Evolutionary conservation across 2,329 filamentous ascomycete genomes (phyloP).

Genomic region (Monosporascus sp.): DNA sequence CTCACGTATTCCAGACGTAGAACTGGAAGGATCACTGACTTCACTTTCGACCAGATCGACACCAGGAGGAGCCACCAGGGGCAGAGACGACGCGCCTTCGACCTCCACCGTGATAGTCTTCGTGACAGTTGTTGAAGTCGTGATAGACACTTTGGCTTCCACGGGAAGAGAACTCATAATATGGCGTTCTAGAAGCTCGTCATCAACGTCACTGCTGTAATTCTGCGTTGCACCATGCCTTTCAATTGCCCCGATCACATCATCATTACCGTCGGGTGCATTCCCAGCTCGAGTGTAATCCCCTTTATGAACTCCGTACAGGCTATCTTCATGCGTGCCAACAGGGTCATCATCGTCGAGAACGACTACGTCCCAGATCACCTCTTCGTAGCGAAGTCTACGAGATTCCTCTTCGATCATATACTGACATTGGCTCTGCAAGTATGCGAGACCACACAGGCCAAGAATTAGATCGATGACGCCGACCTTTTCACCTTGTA

Average conservation of each 20-base stretch:
- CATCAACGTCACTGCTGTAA: slow-evolving; percentile 29
- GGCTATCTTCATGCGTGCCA: slow-evolving; percentile 41
- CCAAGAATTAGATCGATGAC: slow-evolving; percentile 57
- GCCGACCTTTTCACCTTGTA: slow-evolving; percentile 53
- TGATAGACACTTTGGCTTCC: slow-evolving; percentile 55
- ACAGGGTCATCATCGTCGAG: slow-evolving; percentile 53
- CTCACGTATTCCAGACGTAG: slow-evolving; percentile 15
- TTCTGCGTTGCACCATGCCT: slow-evolving; percentile 21
- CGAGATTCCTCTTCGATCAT: slow-evolving; percentile 45
- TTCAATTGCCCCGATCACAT: slow-evolving; percentile 32
- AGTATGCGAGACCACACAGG: slow-evolving; percentile 54
- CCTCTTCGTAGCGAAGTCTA: slow-evolving; percentile 45
- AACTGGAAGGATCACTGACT: slow-evolving; percentile 14
- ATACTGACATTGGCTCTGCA: slow-evolving; percentile 53
- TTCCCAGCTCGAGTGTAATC: slow-evolving; percentile 18
- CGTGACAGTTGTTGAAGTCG: slow-evolving; percentile 52
- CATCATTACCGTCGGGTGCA: slow-evolving; percentile 13
- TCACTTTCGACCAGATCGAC: slow-evolving; percentile 52
- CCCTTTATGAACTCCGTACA: slow-evolving; percentile 26
- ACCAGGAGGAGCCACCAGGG: slow-evolving; percentile 51
- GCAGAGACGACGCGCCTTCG: slow-evolving; percentile 44
- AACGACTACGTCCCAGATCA: slow-evolving; percentile 64
- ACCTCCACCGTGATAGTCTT: slow-evolving; percentile 63
- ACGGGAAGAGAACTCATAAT: slow-evolving; percentile 50
- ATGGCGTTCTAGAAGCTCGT: slow-evolving; percentile 41